Conservation (phyloP, 2,329 filamentous ascomycete genomes). For the Aspergillus sp. region DNA sequence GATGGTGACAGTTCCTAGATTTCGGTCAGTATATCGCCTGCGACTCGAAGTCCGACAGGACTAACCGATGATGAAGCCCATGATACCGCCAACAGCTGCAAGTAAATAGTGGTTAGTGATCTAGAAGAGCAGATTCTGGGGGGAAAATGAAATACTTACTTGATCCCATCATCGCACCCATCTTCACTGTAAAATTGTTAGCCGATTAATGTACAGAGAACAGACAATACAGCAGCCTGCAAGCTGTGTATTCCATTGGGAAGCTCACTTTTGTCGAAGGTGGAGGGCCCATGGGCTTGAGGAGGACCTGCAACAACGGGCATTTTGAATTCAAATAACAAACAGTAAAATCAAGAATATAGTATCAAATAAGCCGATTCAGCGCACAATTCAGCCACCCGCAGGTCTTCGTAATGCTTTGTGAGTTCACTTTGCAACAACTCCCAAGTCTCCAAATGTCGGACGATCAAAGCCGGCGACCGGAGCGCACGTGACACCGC, state of each 20-base stretch:
- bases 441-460: slow-evolving; percentile 5
- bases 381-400: neutral
- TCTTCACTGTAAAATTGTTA: slow-evolving; percentile 69
- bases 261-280: slow-evolving; percentile 67
- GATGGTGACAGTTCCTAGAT: slow-evolving; percentile 81
- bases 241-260: neutral
- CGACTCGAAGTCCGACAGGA: neutral
- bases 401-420: neutral
- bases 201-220: slow-evolving; percentile 9
- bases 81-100: slow-evolving; percentile 87
- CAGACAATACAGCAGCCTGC: neutral
- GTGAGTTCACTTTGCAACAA: slow-evolving; percentile 8
- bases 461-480: slow-evolving; percentile 4
- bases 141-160: slow-evolving; percentile 64
- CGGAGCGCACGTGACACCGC: slow-evolving; percentile 16
- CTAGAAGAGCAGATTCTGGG: neutral
- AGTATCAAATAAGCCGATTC: neutral
- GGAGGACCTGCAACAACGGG: slow-evolving; percentile 57
- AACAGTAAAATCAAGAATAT: neutral
- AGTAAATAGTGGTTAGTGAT: slow-evolving; percentile 6
- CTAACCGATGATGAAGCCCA: slow-evolving; percentile 95
- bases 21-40: slow-evolving; percentile 5
- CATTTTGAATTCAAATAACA: slow-evolving; percentile 42
- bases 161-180: slow-evolving; percentile 98
- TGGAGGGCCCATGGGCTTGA: slow-evolving; percentile 59